Base-by-base conservation (phyloP, 176 grass and related monocot species). In the Paspalum notatum region DNA sequence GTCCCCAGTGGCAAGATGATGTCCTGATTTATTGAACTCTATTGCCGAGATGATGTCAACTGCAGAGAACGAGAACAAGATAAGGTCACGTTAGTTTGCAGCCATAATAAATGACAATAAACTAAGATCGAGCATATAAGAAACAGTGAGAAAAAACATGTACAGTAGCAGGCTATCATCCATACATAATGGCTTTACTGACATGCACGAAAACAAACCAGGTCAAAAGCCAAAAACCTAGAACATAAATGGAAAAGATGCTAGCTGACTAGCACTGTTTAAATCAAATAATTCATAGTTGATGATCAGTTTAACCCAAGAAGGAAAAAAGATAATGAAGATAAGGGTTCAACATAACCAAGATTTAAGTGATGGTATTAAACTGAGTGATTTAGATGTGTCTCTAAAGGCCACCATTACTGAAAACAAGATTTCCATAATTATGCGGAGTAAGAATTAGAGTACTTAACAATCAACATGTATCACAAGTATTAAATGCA, bases 41-140 rank as follows among this genome's bases (percentile, higher is more conserved):
- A 99, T 93, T 71, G 93, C 97, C 15, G 97, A 99, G 81, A 99
- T 99, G 78, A 99, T 99, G 77, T 99, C 97, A 77, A 99, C 97
- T 99, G 79, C 82, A 85, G 76, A 75, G 45, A 71, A 66, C 10
- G 39, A 63, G n/a, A 55, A 20, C 42, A 32, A 62, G 32, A 78
- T 32, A 72, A 45, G 45, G 22, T 86, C 18, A 79, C 53, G 43
- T 72, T 64, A 90, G 44, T 51, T 59, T 43, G 26, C 11, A 44
- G 17, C 42, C 66, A 73, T 49, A 60, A 20, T 40, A 82, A 37
- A 89, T 66, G 22, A 24, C n/a, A 5, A 5, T 32, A 77, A n/a
- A 66, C 50, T 49, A 72, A 44, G 55, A 81, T 52, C 60, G 21
- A 72, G 24, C 49, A 82, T 72, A 77, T 18, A 70, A 58, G 16